These are phyloP conservation scores for Salvia rosmarinus DNA, from an alignment of 257 asterid genomes.

Conservation along the genomic window DNA sequence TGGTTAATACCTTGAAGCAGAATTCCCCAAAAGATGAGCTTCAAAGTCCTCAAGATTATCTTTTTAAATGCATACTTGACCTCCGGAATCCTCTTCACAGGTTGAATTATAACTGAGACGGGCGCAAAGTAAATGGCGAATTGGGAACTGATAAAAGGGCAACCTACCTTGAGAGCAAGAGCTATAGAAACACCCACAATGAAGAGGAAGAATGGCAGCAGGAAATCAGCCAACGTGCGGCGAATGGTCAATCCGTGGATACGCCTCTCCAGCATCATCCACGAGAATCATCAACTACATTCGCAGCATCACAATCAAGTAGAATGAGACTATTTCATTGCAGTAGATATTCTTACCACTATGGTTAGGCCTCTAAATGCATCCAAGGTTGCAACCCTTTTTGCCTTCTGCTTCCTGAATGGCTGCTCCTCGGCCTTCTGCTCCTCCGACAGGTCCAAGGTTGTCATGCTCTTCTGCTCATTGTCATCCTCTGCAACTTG, in stretches of 20 bases:
- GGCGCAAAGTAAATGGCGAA: background rate
- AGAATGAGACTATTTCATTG: background rate
- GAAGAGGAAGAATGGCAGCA: slow-evolving; percentile 87
- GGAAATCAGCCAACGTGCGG: slow-evolving; percentile 95
- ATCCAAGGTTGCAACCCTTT: slow-evolving; percentile 78
- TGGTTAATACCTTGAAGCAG: slow-evolving; percentile 67
- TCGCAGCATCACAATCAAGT: background rate
- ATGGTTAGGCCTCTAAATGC: slow-evolving; percentile 85
- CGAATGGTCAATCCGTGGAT: slow-evolving; percentile 76
- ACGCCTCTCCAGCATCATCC: slow-evolving; percentile 82
- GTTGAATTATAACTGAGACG: background rate
- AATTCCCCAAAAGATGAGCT: slow-evolving; percentile 90
- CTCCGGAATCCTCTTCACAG: slow-evolving; percentile 62
- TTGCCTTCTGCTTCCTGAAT: slow-evolving; percentile 47
- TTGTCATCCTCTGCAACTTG: slow-evolving; percentile 31
- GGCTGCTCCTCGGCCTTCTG: slow-evolving; percentile 37
- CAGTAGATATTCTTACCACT: slow-evolving; percentile 47
- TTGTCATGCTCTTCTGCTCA: slow-evolving; percentile 8
- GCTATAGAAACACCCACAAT: slow-evolving; percentile 90
- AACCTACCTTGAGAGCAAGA: slow-evolving; percentile 75
- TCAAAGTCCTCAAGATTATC: slow-evolving; percentile 69
- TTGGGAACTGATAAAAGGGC: background rate
- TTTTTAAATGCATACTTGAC: slow-evolving; percentile 53
- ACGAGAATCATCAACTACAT: slow-evolving; percentile 81
- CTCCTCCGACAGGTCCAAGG: background rate